Evolutionary conservation across 2,329 filamentous ascomycete species (phyloP), one percentile per base, ranked within the genome.

Genomic region (Fusarium sp.): DNA sequence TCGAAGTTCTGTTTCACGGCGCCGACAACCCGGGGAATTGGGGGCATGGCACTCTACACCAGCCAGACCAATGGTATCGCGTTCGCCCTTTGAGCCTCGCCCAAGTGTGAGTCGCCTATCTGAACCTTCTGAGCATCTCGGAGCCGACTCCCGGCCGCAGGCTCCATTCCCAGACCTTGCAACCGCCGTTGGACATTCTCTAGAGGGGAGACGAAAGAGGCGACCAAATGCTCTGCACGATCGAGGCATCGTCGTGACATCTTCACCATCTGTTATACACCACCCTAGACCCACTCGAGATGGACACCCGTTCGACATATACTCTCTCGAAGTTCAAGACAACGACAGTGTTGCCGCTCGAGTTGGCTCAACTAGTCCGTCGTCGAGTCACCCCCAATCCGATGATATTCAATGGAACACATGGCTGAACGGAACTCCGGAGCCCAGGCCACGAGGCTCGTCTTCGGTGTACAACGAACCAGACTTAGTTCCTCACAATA

Each of bases 261-360:
- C 76, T 10, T 68, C 65, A 6, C 69, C 72, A 11, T 41, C 62
- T 33, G 52, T 72, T 10, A 73, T 80, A n/a, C 67, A 80, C 29
- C 78, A 82, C 16, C 80, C 81, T 33, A 78, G 73, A 27, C 80
- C 80, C 11, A 64, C 67, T 11, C 67, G 75, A 33, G 65, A 62
- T 13, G 61, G 22, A 41, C 63, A 33, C 13, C 29, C 6, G 48
- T 52, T 52, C 11, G 48, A 52, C 18, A 29, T 52, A 18, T 41
- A 56, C 9, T 75, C 76, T 22, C 71, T 76, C 14, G 64, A 64
- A 9, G 11, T 43, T 4, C 52, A 76, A 18, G 71, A 73, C 8
- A 35, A 60, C 33, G 43, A 54, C 13, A 80, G 78, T 43, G 61
- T 41, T 1, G 33, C 61, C 31, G 75, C 65, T n/a, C 68, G 73